Conservation (phyloP, 139 green algal species). For the Chlorella sorokiniana region DNA sequence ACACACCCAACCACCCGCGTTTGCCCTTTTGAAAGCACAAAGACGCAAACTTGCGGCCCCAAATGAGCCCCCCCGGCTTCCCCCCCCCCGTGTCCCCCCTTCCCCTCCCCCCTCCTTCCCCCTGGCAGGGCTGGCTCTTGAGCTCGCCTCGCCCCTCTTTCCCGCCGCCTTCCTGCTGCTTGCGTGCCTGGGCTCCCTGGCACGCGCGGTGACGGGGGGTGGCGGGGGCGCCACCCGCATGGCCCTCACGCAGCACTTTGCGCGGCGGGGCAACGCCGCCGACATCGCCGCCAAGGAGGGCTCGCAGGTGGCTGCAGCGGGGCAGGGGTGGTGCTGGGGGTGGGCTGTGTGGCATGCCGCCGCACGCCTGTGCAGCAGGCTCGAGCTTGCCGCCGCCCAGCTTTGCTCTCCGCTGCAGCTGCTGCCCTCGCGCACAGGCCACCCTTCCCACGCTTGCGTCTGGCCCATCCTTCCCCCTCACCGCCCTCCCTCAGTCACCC, state of each 20-base stretch:
- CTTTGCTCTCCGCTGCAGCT: no score
- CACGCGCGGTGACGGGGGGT: constrained; percentile 70
- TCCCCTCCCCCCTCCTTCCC: not conserved
- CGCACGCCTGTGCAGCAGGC: no score
- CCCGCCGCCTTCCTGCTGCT: constrained; percentile 72
- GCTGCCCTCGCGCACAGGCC: no score
- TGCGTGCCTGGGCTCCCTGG: constrained; percentile 67
- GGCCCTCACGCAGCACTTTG: constrained; percentile 90
- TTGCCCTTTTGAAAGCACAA: no score
- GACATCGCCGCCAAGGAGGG: constrained; percentile 87
- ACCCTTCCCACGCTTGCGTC: no score
- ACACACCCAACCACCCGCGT: no score
- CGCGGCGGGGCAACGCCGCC: constrained; percentile 68
- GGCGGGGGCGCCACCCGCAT: constrained; percentile 77
- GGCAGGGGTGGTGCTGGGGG: not conserved
- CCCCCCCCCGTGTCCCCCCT: not conserved
- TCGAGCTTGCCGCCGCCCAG: no score
- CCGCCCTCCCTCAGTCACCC: no score
- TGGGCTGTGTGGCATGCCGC: no score
- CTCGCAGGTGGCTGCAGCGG: constrained; percentile 56
- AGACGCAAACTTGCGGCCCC: no score
- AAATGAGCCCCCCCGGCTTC: not conserved
- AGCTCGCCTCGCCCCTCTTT: constrained; percentile 23
- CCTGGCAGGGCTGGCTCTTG: constrained; percentile 13
- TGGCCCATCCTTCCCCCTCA: no score